Conservation (phyloP, 129 eudicot genomes). For the Centella asiatica region DNA sequence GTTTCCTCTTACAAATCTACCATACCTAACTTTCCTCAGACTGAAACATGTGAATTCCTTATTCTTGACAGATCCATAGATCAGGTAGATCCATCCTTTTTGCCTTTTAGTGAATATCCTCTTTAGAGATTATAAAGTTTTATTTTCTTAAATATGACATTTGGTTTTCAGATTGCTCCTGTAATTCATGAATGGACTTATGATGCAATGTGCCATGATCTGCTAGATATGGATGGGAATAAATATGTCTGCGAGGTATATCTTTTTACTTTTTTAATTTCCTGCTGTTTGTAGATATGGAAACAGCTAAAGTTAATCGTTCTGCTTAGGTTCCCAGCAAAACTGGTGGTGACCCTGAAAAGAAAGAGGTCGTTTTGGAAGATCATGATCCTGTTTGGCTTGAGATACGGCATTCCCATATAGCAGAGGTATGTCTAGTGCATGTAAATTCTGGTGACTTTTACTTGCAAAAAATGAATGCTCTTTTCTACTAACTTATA, state of each 20-base stretch:
- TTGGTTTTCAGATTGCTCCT: slow-evolving; percentile 72
- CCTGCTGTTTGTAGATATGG: background rate
- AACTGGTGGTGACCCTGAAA: slow-evolving; percentile 84
- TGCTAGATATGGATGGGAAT: slow-evolving; percentile 86
- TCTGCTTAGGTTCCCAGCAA: slow-evolving; percentile 70
- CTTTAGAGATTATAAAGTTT: background rate
- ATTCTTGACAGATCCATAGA: slow-evolving; percentile 90
- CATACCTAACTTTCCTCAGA: slow-evolving; percentile 73
- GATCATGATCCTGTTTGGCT: slow-evolving; percentile 93
- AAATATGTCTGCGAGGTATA: slow-evolving; percentile 79
- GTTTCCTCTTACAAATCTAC: slow-evolving; percentile 53
- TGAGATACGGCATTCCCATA: slow-evolving; percentile 85
- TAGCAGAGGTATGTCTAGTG: slow-evolving; percentile 69
- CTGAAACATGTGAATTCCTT: slow-evolving; percentile 85
- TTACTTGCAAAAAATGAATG: slow-evolving; percentile 9
- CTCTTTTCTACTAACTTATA: slow-evolving; percentile 15
- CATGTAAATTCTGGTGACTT: background rate
- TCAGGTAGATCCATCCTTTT: slow-evolving; percentile 40
- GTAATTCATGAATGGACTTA: slow-evolving; percentile 98
- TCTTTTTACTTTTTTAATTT: background rate
- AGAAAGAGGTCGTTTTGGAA: slow-evolving; percentile 66
- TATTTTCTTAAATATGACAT: background rate
- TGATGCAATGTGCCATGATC: slow-evolving; percentile 99
- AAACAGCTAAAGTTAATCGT: slow-evolving; percentile 3
- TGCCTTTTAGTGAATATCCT: background rate